Evolutionary conservation across 2,329 filamentous ascomycete genomes (phyloP).

Genomic region (Myotisia sp.): DNA sequence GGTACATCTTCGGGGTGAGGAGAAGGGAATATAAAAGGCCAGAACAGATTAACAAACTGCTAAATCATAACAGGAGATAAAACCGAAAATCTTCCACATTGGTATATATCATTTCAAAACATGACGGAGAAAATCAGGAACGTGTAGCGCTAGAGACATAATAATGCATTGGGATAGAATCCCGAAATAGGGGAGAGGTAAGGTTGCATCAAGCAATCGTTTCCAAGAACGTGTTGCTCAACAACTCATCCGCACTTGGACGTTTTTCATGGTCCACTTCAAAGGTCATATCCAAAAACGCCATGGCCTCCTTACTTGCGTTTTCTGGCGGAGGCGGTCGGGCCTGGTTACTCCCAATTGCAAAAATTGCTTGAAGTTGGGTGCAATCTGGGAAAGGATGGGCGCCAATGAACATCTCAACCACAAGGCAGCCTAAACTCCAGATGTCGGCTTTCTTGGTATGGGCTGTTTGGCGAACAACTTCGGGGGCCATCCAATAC

Average conservation of each 20-base stretch:
- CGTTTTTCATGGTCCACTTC: slow-evolving; percentile 88
- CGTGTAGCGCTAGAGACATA: too few species aligned
- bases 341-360: slow-evolving; percentile 79
- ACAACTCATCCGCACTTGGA: slow-evolving; percentile 80
- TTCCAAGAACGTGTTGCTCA: slow-evolving; percentile 67
- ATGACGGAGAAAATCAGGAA: too few species aligned
- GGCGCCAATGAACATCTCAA: slow-evolving; percentile 97
- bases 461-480: slow-evolving; percentile 94
- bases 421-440: slow-evolving; percentile 89
- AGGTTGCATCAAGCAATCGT: slow-evolving; percentile 43
- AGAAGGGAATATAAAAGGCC: too few species aligned
- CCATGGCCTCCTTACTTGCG: slow-evolving; percentile 68
- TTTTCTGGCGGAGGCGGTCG: slow-evolving; percentile 77
- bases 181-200: neutral
- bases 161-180: too few species aligned
- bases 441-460: slow-evolving; percentile 98
- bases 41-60: too few species aligned
- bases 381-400: slow-evolving; percentile 96
- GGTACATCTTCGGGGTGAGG: too few species aligned
- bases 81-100: too few species aligned
- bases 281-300: slow-evolving; percentile 79
- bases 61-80: too few species aligned
- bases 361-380: slow-evolving; percentile 95
- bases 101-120: too few species aligned
- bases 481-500: slow-evolving; percentile 99